phyloP scores from a whole-genome alignment of 1,139 yeast species.

The Debaryomyces subglobosus region DNA sequence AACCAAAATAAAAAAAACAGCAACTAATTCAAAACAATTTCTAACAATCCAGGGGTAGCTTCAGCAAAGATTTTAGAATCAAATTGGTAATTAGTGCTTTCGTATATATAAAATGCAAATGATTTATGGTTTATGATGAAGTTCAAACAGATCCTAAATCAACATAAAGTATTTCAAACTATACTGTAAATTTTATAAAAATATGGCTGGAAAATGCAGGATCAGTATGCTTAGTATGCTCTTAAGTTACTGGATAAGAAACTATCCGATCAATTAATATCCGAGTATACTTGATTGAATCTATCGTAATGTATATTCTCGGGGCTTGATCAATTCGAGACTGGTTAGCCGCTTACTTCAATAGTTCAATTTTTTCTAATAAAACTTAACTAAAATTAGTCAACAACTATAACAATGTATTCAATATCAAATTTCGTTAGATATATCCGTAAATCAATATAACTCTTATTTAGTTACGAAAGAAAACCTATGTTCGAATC shows the following conservation, averaged over 20 bases:
- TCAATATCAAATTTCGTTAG: neutral
- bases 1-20: conserved; percentile 3
- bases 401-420: neutral
- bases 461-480: neutral
- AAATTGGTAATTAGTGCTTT: neutral
- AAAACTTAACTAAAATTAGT: neutral
- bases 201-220: conserved; percentile 1
- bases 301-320: neutral
- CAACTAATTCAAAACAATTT: neutral
- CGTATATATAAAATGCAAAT: conserved; percentile 5
- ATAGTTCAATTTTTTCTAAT: neutral
- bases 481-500: neutral
- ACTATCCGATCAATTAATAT: neutral
- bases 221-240: neutral
- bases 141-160: conserved; percentile 12
- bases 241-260: neutral
- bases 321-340: neutral
- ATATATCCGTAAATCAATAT: conserved; percentile 3
- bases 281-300: neutral
- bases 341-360: conserved; percentile 7
- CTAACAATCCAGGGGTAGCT: neutral
- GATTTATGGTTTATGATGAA: neutral
- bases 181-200: neutral
- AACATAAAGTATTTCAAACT: conserved; percentile 13
- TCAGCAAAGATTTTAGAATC: neutral